Evolutionary conservation across 768 basidiomycete genomes (phyloP), one percentile per base, ranked within the genome.

Genomic region (Chiua virens): DNA sequence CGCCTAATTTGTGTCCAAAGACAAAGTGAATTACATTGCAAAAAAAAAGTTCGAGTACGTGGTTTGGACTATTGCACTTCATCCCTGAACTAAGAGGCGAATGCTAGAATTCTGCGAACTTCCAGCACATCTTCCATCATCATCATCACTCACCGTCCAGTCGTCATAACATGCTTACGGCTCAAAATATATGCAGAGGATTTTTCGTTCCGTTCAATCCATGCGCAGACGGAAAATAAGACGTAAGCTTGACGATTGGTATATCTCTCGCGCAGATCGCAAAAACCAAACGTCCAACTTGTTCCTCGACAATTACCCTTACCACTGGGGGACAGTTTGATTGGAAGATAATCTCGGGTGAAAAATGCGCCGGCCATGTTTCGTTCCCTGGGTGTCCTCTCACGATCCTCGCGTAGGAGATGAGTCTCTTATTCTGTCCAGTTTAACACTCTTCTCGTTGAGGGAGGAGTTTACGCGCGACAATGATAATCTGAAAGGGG

Each of bases 171-270:
- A 17, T 79, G 81, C 56, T 51, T 85, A 49, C 71, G 67, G 37
- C 42, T 74, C 27, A 52, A 43, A 9, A 59, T 55, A 4, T 47
- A 55, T 8, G 32, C 43, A 3, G 50, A 57, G 30, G 65, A 70
- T 38, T 82, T 22, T 86, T 81, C 61, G 72, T 79, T 23, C 66
- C 86, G 32, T 87, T 86, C 56, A 83, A 85, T 62, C 82, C 83
- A 4, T 81, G 82, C 58, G 73, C 81, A 2, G 73, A 71, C 21
- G 73, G 80, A 53, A 76, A 79, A 0, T 55, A 69, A 30, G 82
- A 80, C 8, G 75, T 82, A 21, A 82, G 75, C 5, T 77, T 85
- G 60, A 75, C 79, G 18, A 67, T 86, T 52, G 77, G 72, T 55
- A 66, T 69, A 3, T 79, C 76, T 5, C 43, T 78, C 20, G 67